Evolutionary conservation across 192 early-diverging fungal genomes (phyloP).

Genomic region (Mortierella alpina): DNA sequence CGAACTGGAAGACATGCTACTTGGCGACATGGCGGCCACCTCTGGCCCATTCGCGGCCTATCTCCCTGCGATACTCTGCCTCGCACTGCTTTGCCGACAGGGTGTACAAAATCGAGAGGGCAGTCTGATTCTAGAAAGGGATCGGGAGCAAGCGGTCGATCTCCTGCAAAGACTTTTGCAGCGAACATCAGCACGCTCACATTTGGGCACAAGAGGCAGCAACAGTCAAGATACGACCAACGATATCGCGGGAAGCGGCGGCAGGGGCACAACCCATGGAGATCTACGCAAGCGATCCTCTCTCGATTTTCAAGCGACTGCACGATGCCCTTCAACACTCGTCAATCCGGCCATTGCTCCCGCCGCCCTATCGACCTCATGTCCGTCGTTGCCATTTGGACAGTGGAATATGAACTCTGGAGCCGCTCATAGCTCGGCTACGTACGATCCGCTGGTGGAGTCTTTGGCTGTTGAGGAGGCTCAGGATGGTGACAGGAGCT

Average conservation of each 20-base stretch:
- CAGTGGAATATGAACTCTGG: not conserved
- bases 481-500: not conserved
- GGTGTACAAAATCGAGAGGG: conserved; percentile 31
- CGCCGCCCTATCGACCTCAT: conserved; percentile 25
- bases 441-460: conserved; percentile 11
- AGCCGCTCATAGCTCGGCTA: not conserved
- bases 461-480: conserved; percentile 7
- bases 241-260: too few relatives aligned
- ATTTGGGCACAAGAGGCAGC: not conserved
- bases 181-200: conserved; percentile 10
- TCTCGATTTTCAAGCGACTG: too few relatives aligned
- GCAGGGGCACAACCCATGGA: too few relatives aligned
- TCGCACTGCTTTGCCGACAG: conserved; percentile 35
- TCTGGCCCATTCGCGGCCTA: conserved; percentile 33
- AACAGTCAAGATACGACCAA: too few relatives aligned
- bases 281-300: too few relatives aligned
- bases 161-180: conserved; percentile 11
- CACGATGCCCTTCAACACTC: too few relatives aligned
- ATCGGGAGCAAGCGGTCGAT: conserved; percentile 26
- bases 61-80: conserved; percentile 36
- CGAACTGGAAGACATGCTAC: conserved; percentile 25
- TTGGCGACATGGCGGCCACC: conserved; percentile 1
- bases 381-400: conserved; percentile 25
- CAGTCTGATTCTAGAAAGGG: conserved; percentile 18
- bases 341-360: not conserved